Base-by-base conservation (phyloP, 495 filamentous ascomycete genomes). In the Annulohypoxylon stygium region DNA sequence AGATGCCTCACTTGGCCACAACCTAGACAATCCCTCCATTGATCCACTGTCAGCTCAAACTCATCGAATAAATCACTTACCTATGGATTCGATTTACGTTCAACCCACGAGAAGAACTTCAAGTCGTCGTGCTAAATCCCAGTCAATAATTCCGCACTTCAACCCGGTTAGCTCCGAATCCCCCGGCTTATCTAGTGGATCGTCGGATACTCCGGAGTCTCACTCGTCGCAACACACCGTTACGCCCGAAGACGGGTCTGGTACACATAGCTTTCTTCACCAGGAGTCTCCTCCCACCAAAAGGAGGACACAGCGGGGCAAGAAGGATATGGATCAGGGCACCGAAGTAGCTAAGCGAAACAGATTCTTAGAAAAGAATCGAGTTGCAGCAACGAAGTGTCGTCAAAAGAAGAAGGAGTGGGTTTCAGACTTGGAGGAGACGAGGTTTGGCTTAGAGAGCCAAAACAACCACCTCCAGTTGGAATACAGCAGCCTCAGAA, bases 401-500 rank as follows among this genome's bases (percentile, higher is more conserved):
- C 88, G 94, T 2, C 89, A 91, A 78, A 95, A 95, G 85, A 95
- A 96, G 81, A 97, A 95, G 78, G 88, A 90, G 70, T 90, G 89
- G 78, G 89, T 90, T 6, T 81, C 87, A 45, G 85, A 88, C 26
- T 81, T 93, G 3, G 89, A 92, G 69, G 79, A 83, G 39, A 80
- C 79, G 20, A 83, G 78, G 55, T 65, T 77, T n/a, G 71, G 64
- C n/a, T 73, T 85, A 25, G 84, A 85, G 66, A 72, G 65, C 9
- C 69, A 80, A 47, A 74, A 84, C 48, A 72, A 67, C 3, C 62
- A 74, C 10, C 76, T 86, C 34, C 79, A 80, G 23, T 74, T 76
- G 74, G 78, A 83, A 60, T 80, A 83, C 23, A 77, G 80, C 14
- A 79, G 65, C 8, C 75, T 88, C 12, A 75, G 79, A 7, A 75